Base-by-base conservation (phyloP, 768 basidiomycete species). In the Botryobasidium botryosum region DNA sequence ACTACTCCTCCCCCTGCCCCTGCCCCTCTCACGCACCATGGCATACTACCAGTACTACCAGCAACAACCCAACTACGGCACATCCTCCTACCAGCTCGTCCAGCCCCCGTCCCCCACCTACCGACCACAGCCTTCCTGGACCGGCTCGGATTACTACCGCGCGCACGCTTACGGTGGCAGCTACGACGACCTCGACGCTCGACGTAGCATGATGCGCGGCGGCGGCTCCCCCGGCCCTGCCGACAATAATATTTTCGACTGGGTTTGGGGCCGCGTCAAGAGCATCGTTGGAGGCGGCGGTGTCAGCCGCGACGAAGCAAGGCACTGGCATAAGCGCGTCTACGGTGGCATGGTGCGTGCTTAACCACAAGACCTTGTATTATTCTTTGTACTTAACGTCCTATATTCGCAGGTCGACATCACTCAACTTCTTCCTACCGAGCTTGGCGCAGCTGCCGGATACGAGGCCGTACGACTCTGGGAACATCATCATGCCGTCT, bases 371-470 rank as follows among this genome's bases (percentile, higher is more conserved):
- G n/a, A n/a, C n/a, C n/a, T n/a, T n/a, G n/a, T n/a, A n/a, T n/a
- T n/a, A n/a, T n/a, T n/a, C n/a, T n/a, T n/a, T n/a, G n/a, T n/a
- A n/a, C n/a, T n/a, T n/a, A n/a, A n/a, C n/a, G n/a, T n/a, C n/a
- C n/a, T n/a, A n/a, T n/a, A n/a, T n/a, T 44, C 36, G 10, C 50
- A 79, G 75, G 67, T 69, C 31, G 71, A 72, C 46, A 57, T 76
- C 15, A 59, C 57, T 42, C 57, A 61, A 35, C 63, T 81, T 60
- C 57, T 64, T 5, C 75, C 79, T 1, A 53, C 60, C 15, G 77
- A 82, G 46, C 68, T 85, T 15, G 82, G 82, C 1, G 71, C 77
- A 51, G 82, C 81, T 3, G 80, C 80, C 7, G 80, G 77, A 2
- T 83, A 80, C 55, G 79, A 83, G 57, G 79, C 79, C 0, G 75